Conservation (phyloP, 441 rosid species). For the Bruguiera hainesii region DNA sequence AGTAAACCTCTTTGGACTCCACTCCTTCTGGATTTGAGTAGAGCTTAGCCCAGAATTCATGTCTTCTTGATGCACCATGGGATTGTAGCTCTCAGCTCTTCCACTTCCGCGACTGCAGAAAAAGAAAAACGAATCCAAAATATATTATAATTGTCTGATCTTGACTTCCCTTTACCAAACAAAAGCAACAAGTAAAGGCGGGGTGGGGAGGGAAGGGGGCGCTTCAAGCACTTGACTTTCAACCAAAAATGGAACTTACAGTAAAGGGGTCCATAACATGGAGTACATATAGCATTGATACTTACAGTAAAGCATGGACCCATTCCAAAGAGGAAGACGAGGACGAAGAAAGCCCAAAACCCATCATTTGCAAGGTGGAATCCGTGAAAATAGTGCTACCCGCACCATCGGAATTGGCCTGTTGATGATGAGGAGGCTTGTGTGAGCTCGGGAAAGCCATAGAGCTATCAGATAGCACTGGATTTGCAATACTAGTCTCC, state of each 20-base stretch:
- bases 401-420: conserved; percentile 49
- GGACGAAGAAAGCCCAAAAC: conserved; percentile 53
- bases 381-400: conserved; percentile 49
- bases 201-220: not conserved
- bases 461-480: conserved; percentile 23
- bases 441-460: conserved; percentile 29
- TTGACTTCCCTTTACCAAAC: conserved; percentile 20
- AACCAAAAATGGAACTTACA: conserved; percentile 1
- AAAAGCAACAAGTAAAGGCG: not conserved
- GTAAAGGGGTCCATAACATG: not conserved
- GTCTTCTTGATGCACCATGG: conserved; percentile 41
- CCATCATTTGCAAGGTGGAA: conserved; percentile 62
- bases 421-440: conserved; percentile 31
- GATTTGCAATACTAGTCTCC: conserved; percentile 21
- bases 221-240: conserved; percentile 16
- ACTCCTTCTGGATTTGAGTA: conserved; percentile 41
- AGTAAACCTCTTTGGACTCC: conserved; percentile 42
- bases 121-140: not conserved
- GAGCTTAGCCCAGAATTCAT: conserved; percentile 41
- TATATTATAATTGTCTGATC: not conserved
- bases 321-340: conserved; percentile 47
- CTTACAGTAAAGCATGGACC: conserved; percentile 65
- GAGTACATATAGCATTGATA: not conserved
- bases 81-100: conserved; percentile 33
- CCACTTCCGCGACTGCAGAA: conserved; percentile 29